Evolutionary conservation across 2,329 filamentous ascomycete genomes (phyloP).

Genomic region (Fulvia fulva): DNA sequence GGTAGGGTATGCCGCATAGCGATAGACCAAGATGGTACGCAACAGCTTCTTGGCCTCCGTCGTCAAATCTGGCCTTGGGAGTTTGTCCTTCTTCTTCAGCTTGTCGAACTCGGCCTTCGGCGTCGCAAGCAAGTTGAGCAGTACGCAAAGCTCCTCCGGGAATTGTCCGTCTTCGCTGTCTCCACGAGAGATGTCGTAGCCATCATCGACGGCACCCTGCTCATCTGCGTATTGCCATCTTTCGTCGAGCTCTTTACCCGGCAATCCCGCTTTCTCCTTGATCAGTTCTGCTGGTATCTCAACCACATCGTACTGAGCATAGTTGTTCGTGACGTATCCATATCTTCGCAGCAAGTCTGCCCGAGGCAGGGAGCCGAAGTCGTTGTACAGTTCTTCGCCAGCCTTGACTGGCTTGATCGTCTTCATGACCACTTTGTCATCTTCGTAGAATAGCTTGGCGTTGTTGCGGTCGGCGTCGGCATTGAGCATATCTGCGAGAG

Average conservation of each 20-base stretch:
- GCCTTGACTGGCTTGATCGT: slow-evolving; percentile 63
- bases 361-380: slow-evolving; percentile 80
- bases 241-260: slow-evolving; percentile 17
- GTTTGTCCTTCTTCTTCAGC: slow-evolving; percentile 40
- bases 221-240: slow-evolving; percentile 56
- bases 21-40: slow-evolving; percentile 36
- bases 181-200: slow-evolving; percentile 55
- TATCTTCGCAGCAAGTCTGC: slow-evolving; percentile 80
- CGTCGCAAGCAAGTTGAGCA: slow-evolving; percentile 45
- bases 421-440: slow-evolving; percentile 63
- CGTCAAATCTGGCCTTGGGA: slow-evolving; percentile 38
- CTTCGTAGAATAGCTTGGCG: slow-evolving; percentile 60
- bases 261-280: slow-evolving; percentile 37
- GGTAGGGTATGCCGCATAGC: slow-evolving; percentile 50
- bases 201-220: slow-evolving; percentile 64
- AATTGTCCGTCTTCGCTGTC: slow-evolving; percentile 34
- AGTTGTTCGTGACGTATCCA: slow-evolving; percentile 78
- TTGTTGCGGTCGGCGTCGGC: slow-evolving; percentile 81
- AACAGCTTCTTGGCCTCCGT: slow-evolving; percentile 40
- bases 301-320: slow-evolving; percentile 75
- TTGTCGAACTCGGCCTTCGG: slow-evolving; percentile 39
- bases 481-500: slow-evolving; percentile 85
- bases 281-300: slow-evolving; percentile 67
- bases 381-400: slow-evolving; percentile 79
- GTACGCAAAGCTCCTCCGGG: slow-evolving; percentile 40